These are phyloP conservation scores for Pseudomicrostroma phylloplanum DNA, from an alignment of 1,284 basidiomycete species.

Conservation along the genomic window DNA sequence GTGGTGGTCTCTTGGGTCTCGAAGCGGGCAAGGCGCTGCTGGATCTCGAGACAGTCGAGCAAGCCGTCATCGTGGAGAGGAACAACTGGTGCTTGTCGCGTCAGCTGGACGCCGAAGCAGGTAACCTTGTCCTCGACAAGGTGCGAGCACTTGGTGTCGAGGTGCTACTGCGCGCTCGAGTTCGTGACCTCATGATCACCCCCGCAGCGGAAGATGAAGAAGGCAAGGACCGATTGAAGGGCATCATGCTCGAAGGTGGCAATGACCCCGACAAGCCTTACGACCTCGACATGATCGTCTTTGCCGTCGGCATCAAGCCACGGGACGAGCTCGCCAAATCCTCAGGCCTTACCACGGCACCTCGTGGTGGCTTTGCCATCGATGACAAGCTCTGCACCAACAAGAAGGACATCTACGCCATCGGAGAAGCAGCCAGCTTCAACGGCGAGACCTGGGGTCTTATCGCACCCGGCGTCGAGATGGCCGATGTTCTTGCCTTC, in stretches of 20 bases:
- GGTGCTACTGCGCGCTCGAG: constrained; percentile 59
- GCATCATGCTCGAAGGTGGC: constrained; percentile 35
- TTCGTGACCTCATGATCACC: constrained; percentile 52
- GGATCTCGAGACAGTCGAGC: constrained; percentile 57
- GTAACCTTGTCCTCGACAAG: constrained; percentile 63
- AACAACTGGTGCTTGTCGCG: constrained; percentile 63
- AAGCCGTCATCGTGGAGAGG: constrained; percentile 61
- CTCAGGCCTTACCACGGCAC: constrained; percentile 47
- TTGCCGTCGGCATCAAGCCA: constrained; percentile 57
- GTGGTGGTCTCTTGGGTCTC: constrained; percentile 67
- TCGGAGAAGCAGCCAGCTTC: constrained; percentile 71
- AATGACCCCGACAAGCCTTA: constrained; percentile 30
- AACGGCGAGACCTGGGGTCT: constrained; percentile 64
- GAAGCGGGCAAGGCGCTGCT: constrained; percentile 70
- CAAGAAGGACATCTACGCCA: constrained; percentile 62
- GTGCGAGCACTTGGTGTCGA: constrained; percentile 65
- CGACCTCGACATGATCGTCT: constrained; percentile 50
- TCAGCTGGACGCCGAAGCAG: constrained; percentile 66
- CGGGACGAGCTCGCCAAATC: constrained; percentile 62
- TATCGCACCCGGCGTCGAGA: constrained; percentile 67
- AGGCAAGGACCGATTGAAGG: constrained; percentile 26
- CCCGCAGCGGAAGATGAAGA: constrained; percentile 13
- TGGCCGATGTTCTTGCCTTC: constrained; percentile 69
- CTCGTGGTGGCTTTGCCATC: constrained; percentile 61
- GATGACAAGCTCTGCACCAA: constrained; percentile 61